Evolutionary conservation across 441 rosid species (phyloP), one percentile per base, ranked within the genome.

Genomic region (Manihot esculenta): DNA sequence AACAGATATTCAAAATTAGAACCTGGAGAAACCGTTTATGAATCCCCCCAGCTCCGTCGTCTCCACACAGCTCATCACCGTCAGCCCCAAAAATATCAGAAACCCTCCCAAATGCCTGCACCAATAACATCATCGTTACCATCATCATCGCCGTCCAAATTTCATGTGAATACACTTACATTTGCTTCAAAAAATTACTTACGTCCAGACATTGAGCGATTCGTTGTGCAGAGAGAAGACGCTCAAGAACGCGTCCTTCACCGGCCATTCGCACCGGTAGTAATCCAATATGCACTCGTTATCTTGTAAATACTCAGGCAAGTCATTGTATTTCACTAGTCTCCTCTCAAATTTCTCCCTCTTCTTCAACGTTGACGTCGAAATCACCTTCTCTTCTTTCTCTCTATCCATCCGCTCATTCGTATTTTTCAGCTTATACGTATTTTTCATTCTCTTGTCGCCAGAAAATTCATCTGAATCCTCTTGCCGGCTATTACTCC

Each of bases 141-240:
- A 5, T 7, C 41, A n/a, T n/a, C n/a, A n/a, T n/a, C n/a, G n/a
- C n/a, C n/a, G n/a, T 30, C 4, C 49, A 42, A 26, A 14, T 58
- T 15, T 58, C 42, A 58, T 1, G 21, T 20, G 11, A 20, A 18
- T 18, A 14, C 18, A 50, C 7, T 0, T 50, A 0, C 21, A 6
- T 17, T 57, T 9, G 1, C 10, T 24, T 14, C 2, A 60, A 35
- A 2, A 21, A 6, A 41, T 50, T 0, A 86, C 94, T 66, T 78
- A 94, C 95, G 96, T 89, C 96, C 97, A 91, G 50, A 94, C 82
- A 49, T 94, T 91, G 47, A 94, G 86, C 61, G 96, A 91, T 76
- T 94, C 98, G 85, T 94, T 94, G 82, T 91, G 98, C 92, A 85
- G 84, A 3, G 88, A 82, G 80, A 94, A 91, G 38, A 79, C 69